Evolutionary conservation across 768 basidiomycete species (phyloP).

Genomic region (Tylopilus subfusipes): DNA sequence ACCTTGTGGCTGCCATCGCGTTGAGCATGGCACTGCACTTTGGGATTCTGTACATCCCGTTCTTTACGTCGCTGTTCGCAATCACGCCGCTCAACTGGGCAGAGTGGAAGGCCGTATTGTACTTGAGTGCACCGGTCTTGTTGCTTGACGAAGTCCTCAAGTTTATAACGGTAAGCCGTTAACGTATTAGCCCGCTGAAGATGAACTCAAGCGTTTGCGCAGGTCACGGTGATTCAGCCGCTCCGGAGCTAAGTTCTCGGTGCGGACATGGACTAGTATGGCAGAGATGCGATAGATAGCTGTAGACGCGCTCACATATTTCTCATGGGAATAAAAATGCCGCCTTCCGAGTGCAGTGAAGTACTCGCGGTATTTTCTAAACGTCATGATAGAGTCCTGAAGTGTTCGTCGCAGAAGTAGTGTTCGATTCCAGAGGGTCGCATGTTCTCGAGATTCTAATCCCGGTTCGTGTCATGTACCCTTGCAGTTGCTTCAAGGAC

Average conservation of each 20-base stretch:
- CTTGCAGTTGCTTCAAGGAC: too few relatives aligned
- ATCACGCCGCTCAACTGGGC: slow-evolving; percentile 91
- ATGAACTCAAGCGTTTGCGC: slow-evolving; percentile 1
- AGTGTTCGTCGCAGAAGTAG: too few relatives aligned
- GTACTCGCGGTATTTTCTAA: too few relatives aligned
- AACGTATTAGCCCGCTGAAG: not conserved
- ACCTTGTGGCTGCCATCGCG: slow-evolving; percentile 83
- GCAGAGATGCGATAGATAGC: not conserved
- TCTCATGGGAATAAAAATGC: not conserved
- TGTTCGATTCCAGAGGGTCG: too few relatives aligned
- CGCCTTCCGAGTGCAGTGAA: too few relatives aligned
- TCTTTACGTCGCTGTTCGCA: slow-evolving; percentile 88
- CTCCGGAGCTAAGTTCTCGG: slow-evolving; percentile 43
- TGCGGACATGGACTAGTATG: not conserved
- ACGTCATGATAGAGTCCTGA: too few relatives aligned
- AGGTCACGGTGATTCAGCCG: slow-evolving; percentile 59
- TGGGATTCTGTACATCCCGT: slow-evolving; percentile 94
- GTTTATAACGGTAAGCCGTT: slow-evolving; percentile 60
- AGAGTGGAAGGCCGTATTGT: slow-evolving; percentile 94
- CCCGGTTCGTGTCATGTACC: too few relatives aligned
- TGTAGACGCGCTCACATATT: not conserved
- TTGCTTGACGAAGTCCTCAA: slow-evolving; percentile 90
- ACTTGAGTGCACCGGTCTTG: slow-evolving; percentile 83
- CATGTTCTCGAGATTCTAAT: too few relatives aligned
- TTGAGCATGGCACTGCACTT: slow-evolving; percentile 93